Base-by-base conservation (phyloP, 108 stramenopile species). In the Nannochloropsis gaditana region DNA sequence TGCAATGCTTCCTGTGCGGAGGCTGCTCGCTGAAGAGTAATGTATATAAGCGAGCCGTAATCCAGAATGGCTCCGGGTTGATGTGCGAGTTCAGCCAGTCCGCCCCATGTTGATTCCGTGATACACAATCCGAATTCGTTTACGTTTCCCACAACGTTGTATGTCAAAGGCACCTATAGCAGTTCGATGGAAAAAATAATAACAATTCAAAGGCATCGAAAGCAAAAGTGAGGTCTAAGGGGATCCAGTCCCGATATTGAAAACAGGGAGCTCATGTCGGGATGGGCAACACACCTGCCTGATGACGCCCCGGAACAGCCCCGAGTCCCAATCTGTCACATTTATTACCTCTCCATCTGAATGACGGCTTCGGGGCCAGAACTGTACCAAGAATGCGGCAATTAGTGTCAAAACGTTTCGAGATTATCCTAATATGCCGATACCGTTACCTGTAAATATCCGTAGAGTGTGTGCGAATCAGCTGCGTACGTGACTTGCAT, bases 101-200 rank as follows among this genome's bases (percentile, higher is more conserved):
- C 94, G 43, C 94, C 94, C 90, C 92, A 93, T 21, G 94, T 94
- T 11, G 94, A 92, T 90, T 94, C 94, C 11, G 92, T 93, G 89
- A 94, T 94, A 59, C 89, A 89, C 11, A 94, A 42, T 9, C 94
- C 94, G 21, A 87, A 84, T 84, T 94, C 93, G 87, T 94, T 94
- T 41, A 84, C 83, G 83, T 94, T 94, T 3, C 93, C 93, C 43
- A 94, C 86, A 21, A 94, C 94, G 84, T 94, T 93, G 83, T 90
- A 92, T n/a, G 94, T 94, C n/a, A 73, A 73, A 73, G 59, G 59
- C 59, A 73, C 47, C 17, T 80, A 5, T 31, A 31, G 31, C 31
- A 31, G 31, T 31, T 31, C 31, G 31, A 31, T 31, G 31, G 31
- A 31, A 31, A 31, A 31, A 31, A 31, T 31, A 31, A 31, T 31